Conservation (phyloP, 306 rosid genomes). For the Casuarina equisetifolia region DNA sequence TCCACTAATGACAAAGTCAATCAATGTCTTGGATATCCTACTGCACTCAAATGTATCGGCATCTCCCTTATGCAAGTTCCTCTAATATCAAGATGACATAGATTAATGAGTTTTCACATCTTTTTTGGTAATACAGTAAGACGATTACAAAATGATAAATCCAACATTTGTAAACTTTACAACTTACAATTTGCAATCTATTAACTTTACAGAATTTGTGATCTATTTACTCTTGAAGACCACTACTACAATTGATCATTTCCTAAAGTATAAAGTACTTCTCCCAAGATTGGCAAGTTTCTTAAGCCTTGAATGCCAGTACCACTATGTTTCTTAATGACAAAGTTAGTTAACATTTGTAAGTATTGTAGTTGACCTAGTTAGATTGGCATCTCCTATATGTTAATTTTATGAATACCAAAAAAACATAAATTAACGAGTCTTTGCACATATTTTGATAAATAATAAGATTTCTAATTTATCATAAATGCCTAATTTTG, state of each 20-base stretch:
- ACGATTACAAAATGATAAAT: not conserved
- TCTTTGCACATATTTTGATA: too few relatives aligned
- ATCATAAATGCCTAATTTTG: slow-evolving; percentile 1
- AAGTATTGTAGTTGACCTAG: too few relatives aligned
- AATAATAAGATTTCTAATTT: not conserved
- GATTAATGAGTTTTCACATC: slow-evolving; percentile 18
- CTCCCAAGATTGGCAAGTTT: too few relatives aligned
- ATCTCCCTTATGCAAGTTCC: not conserved
- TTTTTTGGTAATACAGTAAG: slow-evolving; percentile 15
- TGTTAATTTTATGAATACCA: too few relatives aligned
- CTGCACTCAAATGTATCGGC: not conserved
- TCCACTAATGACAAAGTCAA: not conserved
- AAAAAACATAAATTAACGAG: too few relatives aligned
- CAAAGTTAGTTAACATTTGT: too few relatives aligned
- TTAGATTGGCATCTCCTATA: too few relatives aligned
- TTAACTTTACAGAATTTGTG: not conserved
- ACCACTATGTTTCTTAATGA: too few relatives aligned
- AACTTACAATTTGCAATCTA: slow-evolving; percentile 5
- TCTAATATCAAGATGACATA: not conserved
- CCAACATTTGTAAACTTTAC: slow-evolving; percentile 18
- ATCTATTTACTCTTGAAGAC: too few relatives aligned
- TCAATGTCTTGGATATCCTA: not conserved
- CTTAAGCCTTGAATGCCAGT: too few relatives aligned
- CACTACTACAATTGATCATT: too few relatives aligned
- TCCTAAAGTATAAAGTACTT: too few relatives aligned